A percentile compares a stretch with the other conserved stretches of the same genome.
Evolutionary conservation across 768 basidiomycete genomes (phyloP).

Genomic region (Auricularia heimuer): DNA sequence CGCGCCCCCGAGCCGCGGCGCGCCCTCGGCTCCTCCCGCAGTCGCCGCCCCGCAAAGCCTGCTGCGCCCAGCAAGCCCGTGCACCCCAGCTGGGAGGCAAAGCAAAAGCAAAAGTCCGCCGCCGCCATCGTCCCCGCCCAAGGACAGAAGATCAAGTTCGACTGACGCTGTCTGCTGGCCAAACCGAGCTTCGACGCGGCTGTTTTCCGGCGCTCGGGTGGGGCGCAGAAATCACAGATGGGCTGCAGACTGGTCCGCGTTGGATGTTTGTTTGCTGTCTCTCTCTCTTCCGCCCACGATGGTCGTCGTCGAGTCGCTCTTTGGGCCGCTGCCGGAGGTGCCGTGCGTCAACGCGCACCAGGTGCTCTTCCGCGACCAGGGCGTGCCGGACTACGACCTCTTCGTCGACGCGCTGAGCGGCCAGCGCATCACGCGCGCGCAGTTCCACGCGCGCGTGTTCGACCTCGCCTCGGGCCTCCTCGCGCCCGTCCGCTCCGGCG

Average conservation of each 20-base stretch:
- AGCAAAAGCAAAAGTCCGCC: slow-evolving; percentile 55
- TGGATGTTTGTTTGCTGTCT: not conserved
- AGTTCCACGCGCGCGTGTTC: slow-evolving; percentile 42
- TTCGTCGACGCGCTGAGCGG: slow-evolving; percentile 50
- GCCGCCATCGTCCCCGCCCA: slow-evolving; percentile 53
- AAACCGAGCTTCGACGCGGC: not conserved
- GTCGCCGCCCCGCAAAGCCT: not conserved
- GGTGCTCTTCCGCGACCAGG: slow-evolving; percentile 43
- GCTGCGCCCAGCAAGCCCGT: slow-evolving; percentile 31
- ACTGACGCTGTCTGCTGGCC: slow-evolving; percentile 14
- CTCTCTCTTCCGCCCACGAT: not conserved
- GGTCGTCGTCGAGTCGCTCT: slow-evolving; percentile 53
- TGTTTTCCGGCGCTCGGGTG: not conserved
- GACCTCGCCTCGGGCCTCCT: slow-evolving; percentile 47
- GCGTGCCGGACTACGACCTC: slow-evolving; percentile 45
- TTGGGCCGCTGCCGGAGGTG: slow-evolving; percentile 38
- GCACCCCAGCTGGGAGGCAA: slow-evolving; percentile 98
- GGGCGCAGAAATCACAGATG: not conserved
- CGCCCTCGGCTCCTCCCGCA: not conserved
- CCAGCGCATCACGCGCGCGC: slow-evolving; percentile 32
- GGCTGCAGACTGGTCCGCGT: not conserved
- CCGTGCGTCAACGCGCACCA: slow-evolving; percentile 48
- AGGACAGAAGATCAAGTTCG: slow-evolving; percentile 74
- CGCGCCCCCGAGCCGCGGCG: not conserved
- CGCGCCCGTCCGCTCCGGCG: not conserved